Evolutionary conservation across 1,284 basidiomycete genomes (phyloP).

Genomic region (Cryptococcus jaspeensis): DNA sequence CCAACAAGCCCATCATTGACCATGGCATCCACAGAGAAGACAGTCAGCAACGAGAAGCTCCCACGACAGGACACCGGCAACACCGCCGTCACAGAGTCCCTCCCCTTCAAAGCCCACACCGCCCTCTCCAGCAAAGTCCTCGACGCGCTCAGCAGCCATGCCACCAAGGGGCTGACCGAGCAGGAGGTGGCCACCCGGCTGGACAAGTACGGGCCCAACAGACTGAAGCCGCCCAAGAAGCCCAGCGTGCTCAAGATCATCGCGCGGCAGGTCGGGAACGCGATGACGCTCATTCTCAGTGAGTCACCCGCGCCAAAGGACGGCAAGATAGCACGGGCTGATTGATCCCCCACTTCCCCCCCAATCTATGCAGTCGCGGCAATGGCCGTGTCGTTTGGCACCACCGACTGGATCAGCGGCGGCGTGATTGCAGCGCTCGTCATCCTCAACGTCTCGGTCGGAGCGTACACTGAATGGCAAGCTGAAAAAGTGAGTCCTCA

Average conservation of each 20-base stretch:
- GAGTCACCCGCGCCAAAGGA: slow-evolving; percentile 16
- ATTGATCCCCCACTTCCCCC: neutral
- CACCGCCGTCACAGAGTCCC: slow-evolving; percentile 25
- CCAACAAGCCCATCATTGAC: neutral
- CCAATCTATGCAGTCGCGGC: slow-evolving; percentile 55
- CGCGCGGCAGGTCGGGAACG: slow-evolving; percentile 48
- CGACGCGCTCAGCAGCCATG: slow-evolving; percentile 41
- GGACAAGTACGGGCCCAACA: slow-evolving; percentile 50
- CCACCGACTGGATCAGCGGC: slow-evolving; percentile 63
- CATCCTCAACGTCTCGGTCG: slow-evolving; percentile 57
- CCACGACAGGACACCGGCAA: slow-evolving; percentile 18
- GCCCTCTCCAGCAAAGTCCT: slow-evolving; percentile 37
- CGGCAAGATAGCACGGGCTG: neutral
- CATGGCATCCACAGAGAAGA: slow-evolving; percentile 11
- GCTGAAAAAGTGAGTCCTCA: slow-evolving; percentile 48
- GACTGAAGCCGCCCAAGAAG: slow-evolving; percentile 49
- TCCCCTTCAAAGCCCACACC: slow-evolving; percentile 45
- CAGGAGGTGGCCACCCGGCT: slow-evolving; percentile 33
- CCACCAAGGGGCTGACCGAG: slow-evolving; percentile 37
- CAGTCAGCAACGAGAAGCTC: slow-evolving; percentile 1
- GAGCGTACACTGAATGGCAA: slow-evolving; percentile 52
- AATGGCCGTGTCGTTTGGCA: slow-evolving; percentile 65
- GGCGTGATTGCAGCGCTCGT: slow-evolving; percentile 66
- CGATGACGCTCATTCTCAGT: slow-evolving; percentile 50
- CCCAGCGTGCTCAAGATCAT: slow-evolving; percentile 40